Conservation (phyloP, 2,329 filamentous ascomycete genomes). For the Colletotrichum orchidophilum region DNA sequence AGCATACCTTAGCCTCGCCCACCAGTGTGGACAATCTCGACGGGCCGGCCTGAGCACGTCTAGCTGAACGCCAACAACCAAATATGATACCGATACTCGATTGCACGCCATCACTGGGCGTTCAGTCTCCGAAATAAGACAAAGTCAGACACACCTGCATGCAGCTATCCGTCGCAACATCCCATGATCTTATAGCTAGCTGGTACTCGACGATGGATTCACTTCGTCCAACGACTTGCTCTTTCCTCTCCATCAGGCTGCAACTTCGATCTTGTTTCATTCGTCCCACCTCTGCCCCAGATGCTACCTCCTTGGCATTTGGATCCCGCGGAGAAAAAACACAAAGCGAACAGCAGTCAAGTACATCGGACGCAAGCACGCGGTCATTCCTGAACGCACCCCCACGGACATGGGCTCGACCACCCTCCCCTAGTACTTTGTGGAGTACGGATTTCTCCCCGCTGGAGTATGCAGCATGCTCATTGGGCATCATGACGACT, state of each 20-base stretch:
- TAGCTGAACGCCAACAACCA: not conserved
- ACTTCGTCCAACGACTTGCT: not conserved
- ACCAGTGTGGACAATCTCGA: not conserved
- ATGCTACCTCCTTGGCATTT: slow-evolving; percentile 25
- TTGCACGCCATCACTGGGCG: not conserved
- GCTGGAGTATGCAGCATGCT: not conserved
- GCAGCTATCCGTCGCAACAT: not conserved
- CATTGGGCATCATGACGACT: slow-evolving; percentile 18
- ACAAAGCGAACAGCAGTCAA: slow-evolving; percentile 1
- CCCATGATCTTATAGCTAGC: not conserved
- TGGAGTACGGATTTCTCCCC: slow-evolving; percentile 33
- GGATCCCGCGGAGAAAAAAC: slow-evolving; percentile 25
- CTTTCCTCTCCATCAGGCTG: not conserved
- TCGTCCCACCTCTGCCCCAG: slow-evolving; percentile 22
- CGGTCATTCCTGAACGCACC: slow-evolving; percentile 3
- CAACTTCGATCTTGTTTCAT: not conserved
- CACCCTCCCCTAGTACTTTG: slow-evolving; percentile 14
- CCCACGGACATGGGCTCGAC: slow-evolving; percentile 11
- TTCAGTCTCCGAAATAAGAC: not conserved
- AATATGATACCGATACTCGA: not conserved
- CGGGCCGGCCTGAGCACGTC: not conserved
- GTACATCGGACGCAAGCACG: slow-evolving; percentile 11
- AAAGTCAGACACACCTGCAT: not conserved
- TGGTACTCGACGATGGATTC: not conserved
- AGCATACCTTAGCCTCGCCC: not conserved